These are phyloP conservation scores for Papiliotrema laurentii DNA, from an alignment of 1,284 basidiomycete genomes.

Conservation along the genomic window DNA sequence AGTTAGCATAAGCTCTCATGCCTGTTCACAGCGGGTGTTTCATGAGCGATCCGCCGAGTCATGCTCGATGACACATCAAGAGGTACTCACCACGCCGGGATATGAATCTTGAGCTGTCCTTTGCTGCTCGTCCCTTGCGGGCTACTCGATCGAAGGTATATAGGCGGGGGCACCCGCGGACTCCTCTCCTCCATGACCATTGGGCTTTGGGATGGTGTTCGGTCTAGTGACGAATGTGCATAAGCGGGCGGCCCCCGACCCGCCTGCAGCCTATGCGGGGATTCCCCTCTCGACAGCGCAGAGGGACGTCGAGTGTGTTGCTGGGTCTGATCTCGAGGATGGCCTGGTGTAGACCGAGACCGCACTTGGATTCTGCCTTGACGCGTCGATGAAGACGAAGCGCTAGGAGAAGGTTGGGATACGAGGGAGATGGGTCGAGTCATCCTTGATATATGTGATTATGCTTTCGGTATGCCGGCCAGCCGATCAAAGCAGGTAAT, in stretches of 20 bases:
- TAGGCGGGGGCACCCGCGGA: slow-evolving; percentile 38
- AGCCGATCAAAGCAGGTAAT: too few species aligned
- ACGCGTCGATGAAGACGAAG: not conserved
- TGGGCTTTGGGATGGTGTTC: slow-evolving; percentile 29
- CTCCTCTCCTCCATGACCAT: slow-evolving; percentile 29
- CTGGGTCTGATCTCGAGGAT: not conserved
- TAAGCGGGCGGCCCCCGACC: slow-evolving; percentile 26
- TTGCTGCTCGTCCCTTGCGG: slow-evolving; percentile 23
- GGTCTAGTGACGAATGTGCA: slow-evolving; percentile 30
- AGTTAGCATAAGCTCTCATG: not conserved
- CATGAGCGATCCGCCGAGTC: too few species aligned
- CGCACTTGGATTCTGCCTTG: not conserved
- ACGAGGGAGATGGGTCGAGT: too few species aligned
- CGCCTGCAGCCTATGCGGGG: not conserved
- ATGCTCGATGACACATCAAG: not conserved
- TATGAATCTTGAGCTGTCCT: slow-evolving; percentile 33
- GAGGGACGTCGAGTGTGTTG: not conserved
- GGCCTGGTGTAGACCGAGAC: not conserved
- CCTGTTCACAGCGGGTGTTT: not conserved
- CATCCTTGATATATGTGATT: too few species aligned
- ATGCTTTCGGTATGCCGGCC: too few species aligned
- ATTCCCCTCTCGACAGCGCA: not conserved
- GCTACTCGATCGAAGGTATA: slow-evolving; percentile 32
- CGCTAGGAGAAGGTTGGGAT: too few species aligned
- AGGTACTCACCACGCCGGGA: slow-evolving; percentile 37